Percentiles rank a stretch among this genome's conserved stretches.
Conservation (phyloP, 2,329 filamentous ascomycete genomes). For the Tolypocladium guangdongense region DNA sequence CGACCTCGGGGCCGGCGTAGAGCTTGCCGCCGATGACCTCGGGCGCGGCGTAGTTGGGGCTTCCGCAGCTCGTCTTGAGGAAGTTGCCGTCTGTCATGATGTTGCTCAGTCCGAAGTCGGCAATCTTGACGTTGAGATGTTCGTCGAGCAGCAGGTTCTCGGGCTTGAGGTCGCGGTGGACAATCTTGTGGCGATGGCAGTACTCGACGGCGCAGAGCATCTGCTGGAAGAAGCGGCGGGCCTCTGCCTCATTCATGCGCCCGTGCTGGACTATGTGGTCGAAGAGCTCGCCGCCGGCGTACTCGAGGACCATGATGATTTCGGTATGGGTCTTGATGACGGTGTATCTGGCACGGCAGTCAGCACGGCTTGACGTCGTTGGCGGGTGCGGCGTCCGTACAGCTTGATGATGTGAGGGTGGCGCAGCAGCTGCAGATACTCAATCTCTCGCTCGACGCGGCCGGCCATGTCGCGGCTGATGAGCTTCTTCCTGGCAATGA, state of each 20-base stretch:
- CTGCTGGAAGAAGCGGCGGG: conserved; percentile 97
- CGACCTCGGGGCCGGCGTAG: conserved; percentile 93
- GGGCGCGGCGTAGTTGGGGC: conserved; percentile 94
- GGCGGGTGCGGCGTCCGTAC: conserved; percentile 31
- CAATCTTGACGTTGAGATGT: conserved; percentile 96
- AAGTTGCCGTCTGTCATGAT: conserved; percentile 99
- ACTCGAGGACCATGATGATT: conserved; percentile 99
- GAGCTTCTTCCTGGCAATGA: conserved; percentile 91
- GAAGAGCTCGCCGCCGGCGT: conserved; percentile 91
- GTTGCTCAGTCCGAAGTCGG: conserved; percentile 95
- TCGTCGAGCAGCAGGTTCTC: conserved; percentile 94
- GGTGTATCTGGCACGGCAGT: conserved; percentile 54
- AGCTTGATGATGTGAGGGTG: conserved; percentile 99
- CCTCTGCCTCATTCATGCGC: conserved; percentile 79
- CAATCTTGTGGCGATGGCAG: conserved; percentile 97
- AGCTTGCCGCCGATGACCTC: conserved; percentile 97
- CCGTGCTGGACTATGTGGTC: conserved; percentile 96
- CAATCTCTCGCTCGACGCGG: conserved; percentile 93
- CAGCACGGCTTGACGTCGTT: background rate
- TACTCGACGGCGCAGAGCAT: conserved; percentile 99
- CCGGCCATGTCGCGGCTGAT: conserved; percentile 97
- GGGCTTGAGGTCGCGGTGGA: conserved; percentile 93
- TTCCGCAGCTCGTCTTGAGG: conserved; percentile 95
- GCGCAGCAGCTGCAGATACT: conserved; percentile 88
- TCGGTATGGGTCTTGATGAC: conserved; percentile 91